These are phyloP conservation scores for Tritrichomonas foetus DNA, from an alignment of 208 protist species.

Conservation along the genomic window DNA sequence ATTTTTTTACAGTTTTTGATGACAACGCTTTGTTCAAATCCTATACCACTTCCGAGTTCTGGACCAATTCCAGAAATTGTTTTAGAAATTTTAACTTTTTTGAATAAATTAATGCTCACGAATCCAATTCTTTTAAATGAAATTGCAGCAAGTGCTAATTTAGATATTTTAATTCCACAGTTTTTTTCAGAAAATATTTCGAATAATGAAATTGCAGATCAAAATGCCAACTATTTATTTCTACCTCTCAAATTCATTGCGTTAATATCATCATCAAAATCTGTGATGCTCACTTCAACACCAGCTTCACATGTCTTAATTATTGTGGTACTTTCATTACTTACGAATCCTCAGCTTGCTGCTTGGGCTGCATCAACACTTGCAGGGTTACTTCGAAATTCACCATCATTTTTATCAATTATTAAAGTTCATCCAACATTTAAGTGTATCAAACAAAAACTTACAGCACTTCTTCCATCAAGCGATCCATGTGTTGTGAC, in stretches of 20 bases:
- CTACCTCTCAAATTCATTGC: background rate
- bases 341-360: background rate
- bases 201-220: background rate
- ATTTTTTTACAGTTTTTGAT: no score
- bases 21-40: background rate
- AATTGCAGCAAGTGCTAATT: background rate
- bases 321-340: background rate
- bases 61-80: background rate
- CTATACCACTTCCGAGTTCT: background rate
- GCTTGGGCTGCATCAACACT: background rate
- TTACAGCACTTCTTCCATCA: background rate
- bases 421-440: background rate
- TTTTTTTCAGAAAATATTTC: background rate
- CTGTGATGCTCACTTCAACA: background rate
- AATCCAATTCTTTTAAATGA: background rate
- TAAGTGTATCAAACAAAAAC: background rate
- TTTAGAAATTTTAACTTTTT: background rate
- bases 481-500: background rate
- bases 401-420: background rate
- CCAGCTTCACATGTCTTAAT: background rate
- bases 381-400: background rate
- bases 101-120: background rate
- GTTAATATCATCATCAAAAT: background rate
- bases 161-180: background rate
- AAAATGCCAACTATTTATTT: background rate